phyloP scores from a whole-genome alignment of 1,284 basidiomycete genomes.

The Pulveroboletus sp. region DNA sequence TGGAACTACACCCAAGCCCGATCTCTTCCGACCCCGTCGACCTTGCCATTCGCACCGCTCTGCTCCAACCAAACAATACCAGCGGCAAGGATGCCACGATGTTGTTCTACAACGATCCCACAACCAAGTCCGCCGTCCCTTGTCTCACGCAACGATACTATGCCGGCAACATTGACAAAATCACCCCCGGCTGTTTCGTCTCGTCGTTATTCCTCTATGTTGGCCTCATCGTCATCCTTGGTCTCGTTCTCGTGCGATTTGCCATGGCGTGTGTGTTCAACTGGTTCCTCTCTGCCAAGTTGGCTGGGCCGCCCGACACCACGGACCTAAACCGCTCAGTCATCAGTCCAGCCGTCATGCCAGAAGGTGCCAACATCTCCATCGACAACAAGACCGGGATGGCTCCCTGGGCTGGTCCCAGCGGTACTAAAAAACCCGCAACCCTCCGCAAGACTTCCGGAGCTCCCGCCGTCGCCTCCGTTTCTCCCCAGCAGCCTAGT shows the following conservation, averaged over 20 bases:
- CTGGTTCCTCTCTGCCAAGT: constrained; percentile 87
- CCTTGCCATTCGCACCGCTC: constrained; percentile 75
- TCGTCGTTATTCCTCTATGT: constrained; percentile 89
- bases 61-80: constrained; percentile 48
- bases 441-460: constrained; percentile 37
- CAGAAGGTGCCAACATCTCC: constrained; percentile 90
- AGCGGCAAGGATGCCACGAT: constrained; percentile 90
- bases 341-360: constrained; percentile 93
- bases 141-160: constrained; percentile 86
- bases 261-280: constrained; percentile 95
- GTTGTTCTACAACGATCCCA: constrained; percentile 74
- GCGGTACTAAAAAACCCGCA: constrained; percentile 50
- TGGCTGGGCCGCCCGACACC: constrained; percentile 72
- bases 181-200: constrained; percentile 94
- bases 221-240: constrained; percentile 89
- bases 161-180: constrained; percentile 95
- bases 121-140: constrained; percentile 66
- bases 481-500: constrained; percentile 48
- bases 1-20: constrained; percentile 68
- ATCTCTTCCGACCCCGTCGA: constrained; percentile 82
- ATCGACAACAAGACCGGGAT: constrained; percentile 87
- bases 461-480: constrained; percentile 49
- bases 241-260: constrained; percentile 89
- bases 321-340: constrained; percentile 72
- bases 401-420: constrained; percentile 85